phyloP scores from a whole-genome alignment of 345 rosid genomes.

The Acer yangbiense region DNA sequence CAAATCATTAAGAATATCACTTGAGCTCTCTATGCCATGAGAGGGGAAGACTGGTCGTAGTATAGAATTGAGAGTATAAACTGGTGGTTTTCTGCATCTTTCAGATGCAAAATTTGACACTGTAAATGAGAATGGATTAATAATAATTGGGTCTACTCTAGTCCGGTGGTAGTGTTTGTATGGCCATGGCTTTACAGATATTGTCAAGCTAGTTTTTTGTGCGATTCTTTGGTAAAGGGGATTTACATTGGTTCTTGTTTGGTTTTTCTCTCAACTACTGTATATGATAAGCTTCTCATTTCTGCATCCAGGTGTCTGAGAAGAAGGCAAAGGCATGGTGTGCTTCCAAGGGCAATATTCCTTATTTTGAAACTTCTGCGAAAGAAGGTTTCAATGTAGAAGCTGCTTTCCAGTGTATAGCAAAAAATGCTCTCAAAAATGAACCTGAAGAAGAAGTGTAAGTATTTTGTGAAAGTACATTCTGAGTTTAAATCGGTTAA shows the following conservation, averaged over 20 bases:
- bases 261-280: background rate
- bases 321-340: constrained; percentile 96
- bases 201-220: background rate
- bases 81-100: background rate
- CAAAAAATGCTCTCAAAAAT: constrained; percentile 85
- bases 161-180: too few species aligned
- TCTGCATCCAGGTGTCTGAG: constrained; percentile 66
- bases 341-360: constrained; percentile 88
- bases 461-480: constrained; percentile 23
- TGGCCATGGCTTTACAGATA: too few species aligned
- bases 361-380: constrained; percentile 91
- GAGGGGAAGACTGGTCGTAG: background rate
- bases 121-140: too few species aligned
- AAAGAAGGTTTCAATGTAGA: constrained; percentile 93
- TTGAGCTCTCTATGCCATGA: background rate
- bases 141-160: too few species aligned
- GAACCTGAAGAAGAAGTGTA: constrained; percentile 90
- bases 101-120: too few species aligned
- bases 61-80: background rate
- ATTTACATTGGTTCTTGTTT: background rate
- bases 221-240: background rate
- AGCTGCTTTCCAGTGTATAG: constrained; percentile 79
- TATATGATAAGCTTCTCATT: constrained; percentile 7
- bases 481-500: too few species aligned
- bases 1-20: background rate